Evolutionary conservation across 352 stramenopile species (phyloP), one percentile per base, ranked within the genome.

Genomic region (Pythium diclinum): DNA sequence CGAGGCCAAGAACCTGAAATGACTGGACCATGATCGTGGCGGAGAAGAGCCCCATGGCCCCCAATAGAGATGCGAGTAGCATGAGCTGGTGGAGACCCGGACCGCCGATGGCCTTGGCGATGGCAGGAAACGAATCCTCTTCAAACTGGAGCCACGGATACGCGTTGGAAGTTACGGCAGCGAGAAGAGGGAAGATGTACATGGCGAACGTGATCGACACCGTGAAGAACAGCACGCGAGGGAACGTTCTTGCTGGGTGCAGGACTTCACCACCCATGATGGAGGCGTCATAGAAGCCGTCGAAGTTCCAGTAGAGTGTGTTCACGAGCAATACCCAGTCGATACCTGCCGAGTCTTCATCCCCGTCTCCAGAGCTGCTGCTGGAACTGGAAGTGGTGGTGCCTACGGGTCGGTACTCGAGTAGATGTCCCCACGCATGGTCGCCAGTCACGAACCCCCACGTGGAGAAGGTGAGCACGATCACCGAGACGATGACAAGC

Each of bases 301-400:
- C 97, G 23, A 96, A 86, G 76, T 95, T 97, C 94, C 92, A 98
- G 67, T 97, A 97, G 13, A 98, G 70, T 47, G 94, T 96, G 69
- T 96, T 97, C n/a, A 96, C 60, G 42, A 91, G 89, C 8, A 80
- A 74, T 38, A 79, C 62, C 88, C 88, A 97, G 19, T 94, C 54
- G 40, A 74, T 36, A 10, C 49, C 49, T 3, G 49, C 25, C 5
- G n/a, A 1, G 7, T 56, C 49, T 17, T 33, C 34, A 6, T 42
- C 49, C 3, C 7, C n/a, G 28, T n/a, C 49, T n/a, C 32, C 49
- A n/a, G n/a, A n/a, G 28, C 34, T 33, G 13, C 28, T 33, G 49
- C 14, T 40, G 34, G 14, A 10, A 40, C 34, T 40, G 5, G 34
- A 14, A 6, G 34, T 16, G 34, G 32, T 9, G 32, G 3, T 10